Evolutionary conservation across 2,329 filamentous ascomycete genomes (phyloP).

Genomic region (Stemphylium vesicarium): DNA sequence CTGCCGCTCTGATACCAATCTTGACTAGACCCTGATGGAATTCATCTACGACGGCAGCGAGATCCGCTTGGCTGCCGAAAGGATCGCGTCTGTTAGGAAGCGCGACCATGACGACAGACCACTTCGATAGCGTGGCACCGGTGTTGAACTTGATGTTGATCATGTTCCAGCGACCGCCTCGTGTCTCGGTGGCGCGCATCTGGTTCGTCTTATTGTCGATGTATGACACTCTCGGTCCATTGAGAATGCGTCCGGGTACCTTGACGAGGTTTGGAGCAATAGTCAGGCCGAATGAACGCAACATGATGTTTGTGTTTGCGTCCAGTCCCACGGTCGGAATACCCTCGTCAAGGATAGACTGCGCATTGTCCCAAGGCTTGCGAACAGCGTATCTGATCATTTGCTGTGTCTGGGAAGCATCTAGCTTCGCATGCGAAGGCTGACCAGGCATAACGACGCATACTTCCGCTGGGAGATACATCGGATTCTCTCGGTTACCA

Average conservation of each 20-base stretch:
- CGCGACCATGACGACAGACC: conserved; percentile 23
- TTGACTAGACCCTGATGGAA: conserved; percentile 16
- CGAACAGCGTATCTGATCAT: conserved; percentile 40
- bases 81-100: conserved; percentile 6
- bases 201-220: conserved; percentile 56
- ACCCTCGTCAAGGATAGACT: conserved; percentile 20
- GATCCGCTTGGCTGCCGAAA: conserved; percentile 4
- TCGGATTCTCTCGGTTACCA: conserved; percentile 30
- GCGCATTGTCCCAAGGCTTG: conserved; percentile 32
- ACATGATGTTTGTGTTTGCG: conserved; percentile 16
- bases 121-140: conserved; percentile 10
- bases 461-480: conserved; percentile 33
- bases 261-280: conserved; percentile 68
- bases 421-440: conserved; percentile 28
- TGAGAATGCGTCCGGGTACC: conserved; percentile 71
- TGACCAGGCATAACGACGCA: conserved; percentile 35
- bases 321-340: conserved; percentile 24
- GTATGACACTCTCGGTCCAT: conserved; percentile 58
- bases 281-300: conserved; percentile 64
- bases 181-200: conserved; percentile 38
- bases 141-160: conserved; percentile 25
- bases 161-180: conserved; percentile 64
- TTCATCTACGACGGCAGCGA: conserved; percentile 12
- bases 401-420: conserved; percentile 26
- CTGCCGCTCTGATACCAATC: conserved; percentile 18